These are phyloP conservation scores for Cydonia oblonga DNA, from an alignment of 331 rosid species.

Conservation along the genomic window DNA sequence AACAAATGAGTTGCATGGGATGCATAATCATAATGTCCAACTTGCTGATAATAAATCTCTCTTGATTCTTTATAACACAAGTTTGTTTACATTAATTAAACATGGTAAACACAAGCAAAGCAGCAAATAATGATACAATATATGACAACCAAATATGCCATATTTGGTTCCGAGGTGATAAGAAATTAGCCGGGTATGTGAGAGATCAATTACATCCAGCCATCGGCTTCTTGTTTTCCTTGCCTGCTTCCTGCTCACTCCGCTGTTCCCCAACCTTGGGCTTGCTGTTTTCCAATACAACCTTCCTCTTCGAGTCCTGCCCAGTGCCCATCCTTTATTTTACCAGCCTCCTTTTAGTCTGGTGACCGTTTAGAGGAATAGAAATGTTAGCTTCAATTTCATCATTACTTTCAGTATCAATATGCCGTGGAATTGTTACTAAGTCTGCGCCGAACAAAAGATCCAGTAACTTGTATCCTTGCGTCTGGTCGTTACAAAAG, in stretches of 20 bases:
- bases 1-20: too few relatives aligned
- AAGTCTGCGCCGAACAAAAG: neutral
- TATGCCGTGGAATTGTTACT: neutral
- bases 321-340: neutral
- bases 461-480: constrained; percentile 2
- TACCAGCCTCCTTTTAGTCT: neutral
- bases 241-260: neutral
- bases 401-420: neutral
- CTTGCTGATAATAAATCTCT: too few relatives aligned
- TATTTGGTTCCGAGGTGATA: too few relatives aligned
- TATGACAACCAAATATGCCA: too few relatives aligned
- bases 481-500: neutral
- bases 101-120: too few relatives aligned
- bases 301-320: neutral
- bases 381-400: neutral
- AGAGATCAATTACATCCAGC: neutral
- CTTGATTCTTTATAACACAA: too few relatives aligned
- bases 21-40: too few relatives aligned
- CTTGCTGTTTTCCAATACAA: neutral
- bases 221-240: neutral
- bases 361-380: neutral
- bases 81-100: too few relatives aligned
- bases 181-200: neutral
- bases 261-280: neutral
- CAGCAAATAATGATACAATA: too few relatives aligned